phyloP scores from a whole-genome alignment of 2,329 filamentous ascomycete species.

The Fusarium abutilonis region DNA sequence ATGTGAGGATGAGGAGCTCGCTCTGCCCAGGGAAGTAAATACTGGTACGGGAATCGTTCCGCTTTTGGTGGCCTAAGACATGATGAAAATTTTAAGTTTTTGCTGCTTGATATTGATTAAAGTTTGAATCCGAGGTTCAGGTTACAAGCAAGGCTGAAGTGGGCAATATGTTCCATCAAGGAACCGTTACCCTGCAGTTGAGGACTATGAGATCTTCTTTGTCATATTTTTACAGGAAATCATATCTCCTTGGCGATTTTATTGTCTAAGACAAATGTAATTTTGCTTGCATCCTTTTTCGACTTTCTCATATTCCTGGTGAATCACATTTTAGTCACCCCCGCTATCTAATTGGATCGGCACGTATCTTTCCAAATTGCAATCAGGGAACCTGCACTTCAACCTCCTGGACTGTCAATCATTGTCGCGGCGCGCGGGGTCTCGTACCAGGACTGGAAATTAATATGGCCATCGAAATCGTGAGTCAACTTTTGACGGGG shows the following conservation, averaged over 20 bases:
- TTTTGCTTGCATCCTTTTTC: background rate
- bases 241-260: background rate
- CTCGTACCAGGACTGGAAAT: background rate
- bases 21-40: conserved; percentile 11
- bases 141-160: background rate
- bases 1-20: background rate
- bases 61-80: conserved; percentile 14
- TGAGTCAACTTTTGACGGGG: background rate
- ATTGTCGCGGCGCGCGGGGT: background rate
- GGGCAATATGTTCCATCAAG: conserved; percentile 5
- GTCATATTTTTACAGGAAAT: background rate
- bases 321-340: background rate
- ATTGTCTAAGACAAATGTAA: background rate
- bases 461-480: background rate
- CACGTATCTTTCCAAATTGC: conserved; percentile 5
- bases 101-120: background rate
- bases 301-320: background rate
- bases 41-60: conserved; percentile 11
- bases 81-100: conserved; percentile 10
- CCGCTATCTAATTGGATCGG: conserved; percentile 15
- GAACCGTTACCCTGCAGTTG: conserved; percentile 4
- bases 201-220: background rate
- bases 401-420: background rate
- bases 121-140: background rate
- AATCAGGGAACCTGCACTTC: background rate